Evolutionary conservation across 179 eudicot species (phyloP), one percentile per base, ranked within the genome.

Genomic region (Pouteria campechiana): DNA sequence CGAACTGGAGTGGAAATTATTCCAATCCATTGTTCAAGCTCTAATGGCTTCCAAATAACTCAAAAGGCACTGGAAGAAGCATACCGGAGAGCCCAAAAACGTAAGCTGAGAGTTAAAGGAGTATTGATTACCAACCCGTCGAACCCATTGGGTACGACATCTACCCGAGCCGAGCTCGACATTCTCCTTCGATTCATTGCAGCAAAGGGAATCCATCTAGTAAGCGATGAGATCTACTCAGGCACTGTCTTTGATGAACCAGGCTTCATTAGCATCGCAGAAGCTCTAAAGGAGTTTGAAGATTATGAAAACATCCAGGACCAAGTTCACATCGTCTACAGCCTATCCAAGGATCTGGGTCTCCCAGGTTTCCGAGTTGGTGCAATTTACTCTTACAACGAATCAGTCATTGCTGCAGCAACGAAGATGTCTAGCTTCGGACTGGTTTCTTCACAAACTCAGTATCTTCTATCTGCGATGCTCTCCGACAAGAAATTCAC

Each of bases 361-460:
- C 58, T 73, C 6, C 74, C 74, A 0, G 79, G 79, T 2, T 73
- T 73, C 22, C 31, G 79, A 6, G 61, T 64, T 4, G 79, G 79
- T 5, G 17, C 61, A 44, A 41, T 73, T 25, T 73, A 68, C 39
- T 64, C 72, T 9, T 53, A 57, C 49, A 65, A 68, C 27, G 44
- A 52, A 19, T 45, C 44, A 40, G 38, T 73, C 1, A 27, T 60
- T 1, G 54, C 63, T 13, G 68, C 75, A 5, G 75, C 75, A 11
- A 73, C 79, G 5, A 73, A 73, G 41, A 73, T 68, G 75, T 73
- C 79, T 3, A 68, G 75, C 29, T 73, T 73, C 18, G 79, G 79
- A 5, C 72, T 73, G 4, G 52, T 68, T 20, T 73, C 79, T 0
- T 73, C 79, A 0, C 79, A 73, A 25, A 68, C 79, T 14, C 79